Evolutionary conservation across 2,329 filamentous ascomycete genomes (phyloP).

Genomic region (Aspergillus tanneri): DNA sequence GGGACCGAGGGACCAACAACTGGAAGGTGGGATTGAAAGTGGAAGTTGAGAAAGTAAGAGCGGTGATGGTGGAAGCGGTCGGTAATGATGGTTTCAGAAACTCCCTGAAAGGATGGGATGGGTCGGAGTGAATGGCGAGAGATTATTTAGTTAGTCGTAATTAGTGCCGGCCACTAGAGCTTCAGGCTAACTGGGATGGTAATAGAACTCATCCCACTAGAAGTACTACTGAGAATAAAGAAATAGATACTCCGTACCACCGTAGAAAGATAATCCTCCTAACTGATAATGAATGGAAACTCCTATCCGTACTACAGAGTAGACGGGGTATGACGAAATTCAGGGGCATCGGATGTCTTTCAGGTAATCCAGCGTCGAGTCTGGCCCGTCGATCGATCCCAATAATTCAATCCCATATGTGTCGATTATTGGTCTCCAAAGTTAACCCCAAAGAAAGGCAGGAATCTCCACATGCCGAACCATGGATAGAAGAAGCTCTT

Average conservation of each 20-base stretch:
- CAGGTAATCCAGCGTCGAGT: constrained; percentile 12
- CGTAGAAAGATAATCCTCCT: no score
- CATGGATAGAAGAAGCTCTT: not conserved
- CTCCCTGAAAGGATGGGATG: not conserved
- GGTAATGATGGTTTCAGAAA: constrained; percentile 1
- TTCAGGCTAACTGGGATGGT: not conserved
- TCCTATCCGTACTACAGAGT: not conserved
- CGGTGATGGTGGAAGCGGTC: constrained; percentile 3
- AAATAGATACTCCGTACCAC: not conserved
- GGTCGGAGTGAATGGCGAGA: not conserved
- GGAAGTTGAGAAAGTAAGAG: constrained; percentile 1
- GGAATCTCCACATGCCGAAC: not conserved
- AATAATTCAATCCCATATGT: constrained; percentile 15
- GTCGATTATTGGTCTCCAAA: constrained; percentile 1
- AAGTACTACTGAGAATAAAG: not conserved
- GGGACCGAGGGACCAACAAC: not conserved
- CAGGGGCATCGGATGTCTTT: constrained; percentile 11
- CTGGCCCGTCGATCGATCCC: constrained; percentile 30
- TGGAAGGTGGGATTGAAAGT: not conserved
- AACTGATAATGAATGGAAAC: not conserved
- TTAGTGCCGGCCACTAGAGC: not conserved
- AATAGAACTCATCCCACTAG: not conserved
- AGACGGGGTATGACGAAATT: constrained; percentile 1
- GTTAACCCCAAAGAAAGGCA: not conserved
- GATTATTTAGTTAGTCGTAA: not conserved